phyloP scores from a whole-genome alignment of 2,329 filamentous ascomycete genomes.

The Chaetomiaceae sp. region DNA sequence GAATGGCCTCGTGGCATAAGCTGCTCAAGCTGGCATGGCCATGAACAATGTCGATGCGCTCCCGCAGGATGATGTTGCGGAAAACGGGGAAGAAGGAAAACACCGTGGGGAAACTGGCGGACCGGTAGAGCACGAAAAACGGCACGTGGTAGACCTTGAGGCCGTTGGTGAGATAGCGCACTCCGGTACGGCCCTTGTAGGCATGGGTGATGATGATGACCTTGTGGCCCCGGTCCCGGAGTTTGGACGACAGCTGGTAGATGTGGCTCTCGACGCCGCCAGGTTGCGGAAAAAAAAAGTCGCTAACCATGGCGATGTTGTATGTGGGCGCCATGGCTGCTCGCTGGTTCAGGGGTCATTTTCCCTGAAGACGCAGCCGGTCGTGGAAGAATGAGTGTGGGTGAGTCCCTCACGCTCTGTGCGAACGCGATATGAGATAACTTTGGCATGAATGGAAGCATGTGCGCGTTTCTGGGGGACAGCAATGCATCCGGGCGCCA shows the following conservation, averaged over 20 bases:
- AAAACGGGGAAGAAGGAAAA: constrained; percentile 99
- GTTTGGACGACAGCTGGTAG: constrained; percentile 92
- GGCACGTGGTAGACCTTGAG: constrained; percentile 98
- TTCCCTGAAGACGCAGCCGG: constrained; percentile 1
- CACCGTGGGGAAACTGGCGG: constrained; percentile 89
- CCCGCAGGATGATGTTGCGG: constrained; percentile 89
- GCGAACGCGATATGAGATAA: background rate
- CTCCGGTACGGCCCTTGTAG: constrained; percentile 83
- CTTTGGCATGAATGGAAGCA: background rate
- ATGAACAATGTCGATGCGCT: constrained; percentile 94
- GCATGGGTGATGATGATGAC: constrained; percentile 97
- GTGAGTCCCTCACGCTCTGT: too few relatives aligned
- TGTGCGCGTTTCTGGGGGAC: constrained; percentile 1
- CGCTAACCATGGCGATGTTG: constrained; percentile 88
- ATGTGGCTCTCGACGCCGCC: constrained; percentile 97
- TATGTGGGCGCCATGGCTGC: constrained; percentile 50
- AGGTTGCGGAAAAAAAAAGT: constrained; percentile 98
- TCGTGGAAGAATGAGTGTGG: background rate
- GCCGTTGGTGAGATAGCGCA: constrained; percentile 94
- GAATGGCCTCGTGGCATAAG: constrained; percentile 88
- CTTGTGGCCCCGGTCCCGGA: constrained; percentile 96
- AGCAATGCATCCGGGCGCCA: too few relatives aligned
- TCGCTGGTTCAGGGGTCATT: constrained; percentile 6
- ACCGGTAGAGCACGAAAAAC: constrained; percentile 92
- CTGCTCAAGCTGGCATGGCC: constrained; percentile 94